These are phyloP conservation scores for Cystobasidium tubakii DNA, from an alignment of 768 basidiomycete genomes.

Conservation along the genomic window DNA sequence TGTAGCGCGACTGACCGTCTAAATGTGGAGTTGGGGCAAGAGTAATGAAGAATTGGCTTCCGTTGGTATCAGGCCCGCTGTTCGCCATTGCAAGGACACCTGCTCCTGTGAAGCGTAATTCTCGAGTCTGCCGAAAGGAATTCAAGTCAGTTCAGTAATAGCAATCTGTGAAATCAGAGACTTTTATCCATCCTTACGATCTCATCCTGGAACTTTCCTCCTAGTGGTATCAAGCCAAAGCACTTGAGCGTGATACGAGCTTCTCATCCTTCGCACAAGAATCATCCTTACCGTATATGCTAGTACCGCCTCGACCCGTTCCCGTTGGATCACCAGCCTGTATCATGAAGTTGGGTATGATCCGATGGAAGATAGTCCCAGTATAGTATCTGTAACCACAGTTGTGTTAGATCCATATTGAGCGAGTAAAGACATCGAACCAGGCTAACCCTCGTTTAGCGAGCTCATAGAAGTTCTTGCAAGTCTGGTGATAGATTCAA, in stretches of 20 bases:
- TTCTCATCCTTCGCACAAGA: slow-evolving; percentile 50
- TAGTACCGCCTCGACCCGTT: slow-evolving; percentile 69
- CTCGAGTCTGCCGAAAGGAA: slow-evolving; percentile 58
- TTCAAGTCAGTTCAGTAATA: no score
- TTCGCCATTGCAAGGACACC: slow-evolving; percentile 70
- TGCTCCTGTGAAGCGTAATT: slow-evolving; percentile 87
- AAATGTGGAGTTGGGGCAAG: slow-evolving; percentile 43
- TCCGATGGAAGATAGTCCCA: slow-evolving; percentile 79
- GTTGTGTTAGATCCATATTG: not conserved
- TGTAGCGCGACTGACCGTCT: slow-evolving; percentile 31
- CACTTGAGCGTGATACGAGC: slow-evolving; percentile 53
- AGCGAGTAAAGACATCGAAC: not conserved
- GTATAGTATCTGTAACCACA: slow-evolving; percentile 73
- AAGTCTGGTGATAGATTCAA: slow-evolving; percentile 59
- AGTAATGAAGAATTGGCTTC: slow-evolving; percentile 49
- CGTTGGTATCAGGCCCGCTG: slow-evolving; percentile 53
- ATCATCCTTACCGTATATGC: slow-evolving; percentile 46
- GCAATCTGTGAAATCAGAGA: no score
- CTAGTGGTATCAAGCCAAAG: slow-evolving; percentile 37
- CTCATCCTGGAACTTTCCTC: slow-evolving; percentile 55
- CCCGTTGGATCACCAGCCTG: slow-evolving; percentile 91
- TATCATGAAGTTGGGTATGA: slow-evolving; percentile 95
- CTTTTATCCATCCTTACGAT: slow-evolving; percentile 51
- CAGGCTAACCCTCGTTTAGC: slow-evolving; percentile 52
- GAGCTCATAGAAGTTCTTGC: slow-evolving; percentile 88